Evolutionary conservation across 2,329 filamentous ascomycete species (phyloP).

Genomic region (Raffaelea arxii): DNA sequence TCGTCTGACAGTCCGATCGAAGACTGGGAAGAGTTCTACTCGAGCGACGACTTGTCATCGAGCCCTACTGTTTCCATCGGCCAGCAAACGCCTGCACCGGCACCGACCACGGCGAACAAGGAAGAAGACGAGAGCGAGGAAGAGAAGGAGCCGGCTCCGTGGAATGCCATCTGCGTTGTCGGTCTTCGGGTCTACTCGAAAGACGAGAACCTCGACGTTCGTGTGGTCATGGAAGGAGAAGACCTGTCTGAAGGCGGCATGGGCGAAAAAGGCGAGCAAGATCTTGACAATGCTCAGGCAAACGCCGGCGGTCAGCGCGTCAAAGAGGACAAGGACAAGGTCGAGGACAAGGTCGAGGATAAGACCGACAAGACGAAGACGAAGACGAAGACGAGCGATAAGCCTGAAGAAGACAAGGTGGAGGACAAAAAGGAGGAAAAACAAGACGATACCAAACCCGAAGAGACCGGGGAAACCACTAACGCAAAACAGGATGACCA

Average conservation of each 20-base stretch:
- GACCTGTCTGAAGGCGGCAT: slow-evolving; percentile 44
- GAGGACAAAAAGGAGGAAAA: neutral
- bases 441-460: too few species aligned
- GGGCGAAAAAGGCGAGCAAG: slow-evolving; percentile 44
- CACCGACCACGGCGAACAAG: slow-evolving; percentile 24
- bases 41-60: slow-evolving; percentile 42
- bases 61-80: neutral
- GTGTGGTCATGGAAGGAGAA: slow-evolving; percentile 46
- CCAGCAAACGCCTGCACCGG: slow-evolving; percentile 17
- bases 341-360: slow-evolving; percentile 7
- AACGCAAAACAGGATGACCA: slow-evolving; percentile 15
- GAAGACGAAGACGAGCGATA: neutral
- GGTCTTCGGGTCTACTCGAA: slow-evolving; percentile 52
- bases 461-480: too few species aligned
- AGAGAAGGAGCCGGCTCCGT: slow-evolving; percentile 45
- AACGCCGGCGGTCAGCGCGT: slow-evolving; percentile 38
- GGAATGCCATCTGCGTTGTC: slow-evolving; percentile 54
- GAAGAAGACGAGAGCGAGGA: slow-evolving; percentile 42
- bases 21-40: slow-evolving; percentile 51
- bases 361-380: slow-evolving; percentile 3
- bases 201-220: slow-evolving; percentile 41
- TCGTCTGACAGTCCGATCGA: slow-evolving; percentile 51
- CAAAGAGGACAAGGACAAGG: slow-evolving; percentile 15
- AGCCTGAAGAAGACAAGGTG: neutral
- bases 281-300: slow-evolving; percentile 46